These are phyloP conservation scores for Aspergillus campestris DNA, from an alignment of 495 filamentous ascomycete genomes.

Conservation along the genomic window DNA sequence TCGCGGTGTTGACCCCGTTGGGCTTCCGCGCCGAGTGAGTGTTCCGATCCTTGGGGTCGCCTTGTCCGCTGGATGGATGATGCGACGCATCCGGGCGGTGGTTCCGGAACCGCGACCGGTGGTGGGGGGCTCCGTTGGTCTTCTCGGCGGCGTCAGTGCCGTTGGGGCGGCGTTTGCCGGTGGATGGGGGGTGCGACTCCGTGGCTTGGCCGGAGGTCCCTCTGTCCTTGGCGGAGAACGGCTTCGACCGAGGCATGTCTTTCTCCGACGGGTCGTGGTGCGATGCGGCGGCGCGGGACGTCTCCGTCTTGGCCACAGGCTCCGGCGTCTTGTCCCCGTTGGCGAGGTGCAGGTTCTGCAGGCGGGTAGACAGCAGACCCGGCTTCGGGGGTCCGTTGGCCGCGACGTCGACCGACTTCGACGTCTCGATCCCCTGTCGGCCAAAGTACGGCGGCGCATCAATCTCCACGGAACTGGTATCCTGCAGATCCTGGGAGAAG, in stretches of 20 bases:
- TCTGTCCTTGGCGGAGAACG: slow-evolving; percentile 27
- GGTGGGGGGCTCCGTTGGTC: slow-evolving; percentile 27
- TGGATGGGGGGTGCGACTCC: slow-evolving; percentile 19
- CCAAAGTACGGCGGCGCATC: slow-evolving; percentile 22
- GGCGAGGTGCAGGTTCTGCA: slow-evolving; percentile 33
- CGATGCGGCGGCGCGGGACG: slow-evolving; percentile 14
- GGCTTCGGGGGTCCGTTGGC: slow-evolving; percentile 15
- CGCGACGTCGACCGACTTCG: slow-evolving; percentile 7
- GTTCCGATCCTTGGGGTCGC: slow-evolving; percentile 25
- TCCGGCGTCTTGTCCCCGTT: slow-evolving; percentile 28
- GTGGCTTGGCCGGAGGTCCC: slow-evolving; percentile 6
- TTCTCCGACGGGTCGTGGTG: slow-evolving; percentile 17
- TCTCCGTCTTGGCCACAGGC: slow-evolving; percentile 19
- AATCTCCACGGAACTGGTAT: slow-evolving; percentile 29
- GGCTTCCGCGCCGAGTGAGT: slow-evolving; percentile 25
- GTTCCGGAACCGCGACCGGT: slow-evolving; percentile 26
- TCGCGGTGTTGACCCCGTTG: slow-evolving; percentile 16
- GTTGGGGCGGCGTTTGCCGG: slow-evolving; percentile 23
- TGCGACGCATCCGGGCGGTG: slow-evolving; percentile 24
- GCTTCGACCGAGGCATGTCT: slow-evolving; percentile 24
- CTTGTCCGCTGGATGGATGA: slow-evolving; percentile 11
- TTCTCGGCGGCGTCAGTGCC: slow-evolving; percentile 29
- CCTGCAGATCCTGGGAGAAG: slow-evolving; percentile 33
- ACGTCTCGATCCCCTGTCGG: slow-evolving; percentile 21
- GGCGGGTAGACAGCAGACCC: slow-evolving; percentile 28